These are phyloP conservation scores for Diaporthe eres DNA, from an alignment of 2,329 filamentous ascomycete species.

Conservation along the genomic window DNA sequence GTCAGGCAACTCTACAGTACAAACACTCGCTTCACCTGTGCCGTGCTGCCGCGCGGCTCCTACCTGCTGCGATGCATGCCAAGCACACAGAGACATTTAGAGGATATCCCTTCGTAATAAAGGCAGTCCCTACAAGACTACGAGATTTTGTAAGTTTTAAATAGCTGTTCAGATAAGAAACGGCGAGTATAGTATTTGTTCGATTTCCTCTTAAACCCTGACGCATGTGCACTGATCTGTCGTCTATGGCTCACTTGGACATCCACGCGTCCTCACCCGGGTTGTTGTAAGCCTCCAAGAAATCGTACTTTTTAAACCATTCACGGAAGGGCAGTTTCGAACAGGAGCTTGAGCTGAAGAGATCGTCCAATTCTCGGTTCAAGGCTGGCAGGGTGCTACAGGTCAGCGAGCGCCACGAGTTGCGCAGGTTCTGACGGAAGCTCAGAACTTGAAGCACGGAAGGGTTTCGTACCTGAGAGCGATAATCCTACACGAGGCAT, in stretches of 20 bases:
- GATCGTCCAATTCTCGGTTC: not conserved
- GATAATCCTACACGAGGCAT: not conserved
- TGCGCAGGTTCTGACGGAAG: not conserved
- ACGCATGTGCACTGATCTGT: not conserved
- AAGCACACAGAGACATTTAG: too few species aligned
- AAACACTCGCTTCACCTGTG: too few species aligned
- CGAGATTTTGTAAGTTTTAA: too few species aligned
- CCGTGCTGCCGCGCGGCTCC: too few species aligned
- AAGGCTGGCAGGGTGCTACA: not conserved
- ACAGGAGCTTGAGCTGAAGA: not conserved
- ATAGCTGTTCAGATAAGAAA: too few species aligned
- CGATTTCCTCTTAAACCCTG: not conserved
- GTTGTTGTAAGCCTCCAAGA: not conserved
- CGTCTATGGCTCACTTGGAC: not conserved
- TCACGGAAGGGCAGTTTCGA: not conserved
- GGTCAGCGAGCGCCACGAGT: not conserved
- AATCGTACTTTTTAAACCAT: conserved; percentile 1
- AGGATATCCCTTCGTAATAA: too few species aligned
- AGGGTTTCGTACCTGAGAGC: not conserved
- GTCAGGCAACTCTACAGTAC: too few species aligned
- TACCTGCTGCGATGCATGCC: too few species aligned
- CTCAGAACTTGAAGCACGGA: not conserved
- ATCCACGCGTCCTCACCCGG: not conserved
- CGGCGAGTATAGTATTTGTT: not conserved
- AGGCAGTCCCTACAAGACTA: too few species aligned